Conservation (phyloP, 2,329 filamentous ascomycete species). For the Phialocephala sp. region DNA sequence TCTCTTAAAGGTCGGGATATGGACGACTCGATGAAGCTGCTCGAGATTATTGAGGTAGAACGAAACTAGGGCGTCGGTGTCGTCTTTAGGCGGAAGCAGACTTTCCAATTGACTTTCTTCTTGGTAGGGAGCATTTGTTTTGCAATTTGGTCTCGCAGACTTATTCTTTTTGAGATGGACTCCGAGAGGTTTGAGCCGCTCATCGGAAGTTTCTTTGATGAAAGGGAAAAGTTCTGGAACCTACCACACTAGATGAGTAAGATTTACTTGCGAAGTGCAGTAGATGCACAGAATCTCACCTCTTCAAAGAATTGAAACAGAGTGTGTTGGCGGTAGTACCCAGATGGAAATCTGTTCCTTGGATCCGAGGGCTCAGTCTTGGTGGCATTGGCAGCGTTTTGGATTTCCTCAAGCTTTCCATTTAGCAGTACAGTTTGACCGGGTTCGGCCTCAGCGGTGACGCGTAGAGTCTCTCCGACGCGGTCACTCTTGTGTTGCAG, state of each 20-base stretch:
- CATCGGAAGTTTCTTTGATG: conserved; percentile 22
- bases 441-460: neutral
- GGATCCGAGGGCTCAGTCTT: conserved; percentile 28
- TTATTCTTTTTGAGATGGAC: conserved; percentile 19
- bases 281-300: conserved; percentile 4
- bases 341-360: conserved; percentile 24
- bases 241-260: conserved; percentile 11
- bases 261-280: neutral
- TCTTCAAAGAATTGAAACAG: conserved; percentile 21
- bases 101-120: no score
- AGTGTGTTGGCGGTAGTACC: conserved; percentile 23
- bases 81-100: no score
- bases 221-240: conserved; percentile 24
- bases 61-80: no score
- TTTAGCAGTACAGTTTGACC: neutral
- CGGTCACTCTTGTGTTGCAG: neutral
- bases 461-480: no score
- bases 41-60: no score
- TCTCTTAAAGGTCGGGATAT: no score
- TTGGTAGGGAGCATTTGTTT: no score
- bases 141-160: no score
- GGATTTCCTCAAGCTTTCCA: neutral
- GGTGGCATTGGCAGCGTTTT: neutral
- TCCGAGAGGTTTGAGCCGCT: conserved; percentile 22
- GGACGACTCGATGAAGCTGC: no score